phyloP scores from a whole-genome alignment of 2,329 filamentous ascomycete species.

The Sporothrix protearum region DNA sequence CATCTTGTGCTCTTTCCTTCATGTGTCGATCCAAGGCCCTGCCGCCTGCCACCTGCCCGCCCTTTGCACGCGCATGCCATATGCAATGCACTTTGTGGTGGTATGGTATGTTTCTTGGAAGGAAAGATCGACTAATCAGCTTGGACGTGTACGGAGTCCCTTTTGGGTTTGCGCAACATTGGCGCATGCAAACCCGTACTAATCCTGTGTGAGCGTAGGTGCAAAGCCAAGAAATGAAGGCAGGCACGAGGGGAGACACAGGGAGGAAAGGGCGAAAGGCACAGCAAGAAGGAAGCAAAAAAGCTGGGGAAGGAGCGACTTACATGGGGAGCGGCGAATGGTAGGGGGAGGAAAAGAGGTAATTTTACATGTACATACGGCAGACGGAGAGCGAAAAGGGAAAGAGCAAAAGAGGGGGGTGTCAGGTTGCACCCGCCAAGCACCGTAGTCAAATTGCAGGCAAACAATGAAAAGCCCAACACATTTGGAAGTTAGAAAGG shows the following conservation, averaged over 20 bases:
- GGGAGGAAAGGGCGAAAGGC: too few relatives aligned
- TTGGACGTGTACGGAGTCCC: background rate
- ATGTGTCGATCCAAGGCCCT: conserved; percentile 8
- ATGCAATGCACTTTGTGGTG: background rate
- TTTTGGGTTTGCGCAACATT: background rate
- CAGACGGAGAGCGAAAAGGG: too few relatives aligned
- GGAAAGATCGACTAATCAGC: background rate
- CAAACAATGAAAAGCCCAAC: background rate
- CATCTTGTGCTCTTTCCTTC: background rate
- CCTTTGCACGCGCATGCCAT: background rate
- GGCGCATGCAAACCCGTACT: conserved; percentile 2
- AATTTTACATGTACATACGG: too few relatives aligned
- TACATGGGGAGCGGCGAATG: background rate
- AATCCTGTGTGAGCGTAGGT: background rate
- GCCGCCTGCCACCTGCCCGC: background rate
- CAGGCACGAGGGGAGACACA: background rate
- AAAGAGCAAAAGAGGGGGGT: background rate
- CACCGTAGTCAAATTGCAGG: background rate
- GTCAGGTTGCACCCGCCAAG: conserved; percentile 14
- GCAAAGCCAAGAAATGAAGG: background rate
- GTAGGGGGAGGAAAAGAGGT: background rate
- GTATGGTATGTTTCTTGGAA: background rate
- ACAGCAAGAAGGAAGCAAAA: too few relatives aligned
- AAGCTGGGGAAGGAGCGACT: background rate
- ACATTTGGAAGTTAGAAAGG: background rate